phyloP scores from a whole-genome alignment of 805 yeast genomes.

The Ogataea pignaliae region DNA sequence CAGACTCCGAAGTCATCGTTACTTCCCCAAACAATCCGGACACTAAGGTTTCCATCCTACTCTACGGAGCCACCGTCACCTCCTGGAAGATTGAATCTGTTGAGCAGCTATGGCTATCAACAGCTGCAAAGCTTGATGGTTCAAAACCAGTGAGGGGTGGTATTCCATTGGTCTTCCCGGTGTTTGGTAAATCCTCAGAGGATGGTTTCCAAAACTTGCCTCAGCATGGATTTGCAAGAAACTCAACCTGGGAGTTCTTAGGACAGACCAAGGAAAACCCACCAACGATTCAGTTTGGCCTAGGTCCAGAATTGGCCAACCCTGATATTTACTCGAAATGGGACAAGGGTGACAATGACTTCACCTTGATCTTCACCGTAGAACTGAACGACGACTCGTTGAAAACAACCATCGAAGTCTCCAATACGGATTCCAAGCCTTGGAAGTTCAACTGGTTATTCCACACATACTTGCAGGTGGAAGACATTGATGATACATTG shows the following conservation, averaged over 20 bases:
- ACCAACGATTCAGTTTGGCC: conserved; percentile 84
- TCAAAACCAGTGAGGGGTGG: conserved; percentile 96
- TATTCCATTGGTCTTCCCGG: conserved; percentile 93
- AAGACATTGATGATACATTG: conserved; percentile 71
- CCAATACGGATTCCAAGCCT: conserved; percentile 57
- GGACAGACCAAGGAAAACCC: conserved; percentile 73
- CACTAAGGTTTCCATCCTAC: conserved; percentile 64
- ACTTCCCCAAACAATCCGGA: conserved; percentile 47
- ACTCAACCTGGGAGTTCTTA: conserved; percentile 86
- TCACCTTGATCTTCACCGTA: conserved; percentile 70
- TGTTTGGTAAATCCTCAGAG: conserved; percentile 67
- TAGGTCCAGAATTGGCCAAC: conserved; percentile 80
- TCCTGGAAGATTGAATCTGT: conserved; percentile 73
- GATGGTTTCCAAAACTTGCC: conserved; percentile 68
- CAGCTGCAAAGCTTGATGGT: conserved; percentile 84
- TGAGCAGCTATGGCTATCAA: conserved; percentile 81
- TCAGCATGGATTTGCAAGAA: conserved; percentile 96
- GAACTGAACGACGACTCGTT: conserved; percentile 54
- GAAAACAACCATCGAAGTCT: conserved; percentile 69
- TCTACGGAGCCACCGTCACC: conserved; percentile 82
- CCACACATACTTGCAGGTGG: conserved; percentile 80
- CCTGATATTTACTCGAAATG: conserved; percentile 55
- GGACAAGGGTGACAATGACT: conserved; percentile 55
- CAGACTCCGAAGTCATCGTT: conserved; percentile 56
- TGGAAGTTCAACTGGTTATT: conserved; percentile 92